Conservation (phyloP, 2,329 filamentous ascomycete species). For the Trichoderma asperellum region DNA sequence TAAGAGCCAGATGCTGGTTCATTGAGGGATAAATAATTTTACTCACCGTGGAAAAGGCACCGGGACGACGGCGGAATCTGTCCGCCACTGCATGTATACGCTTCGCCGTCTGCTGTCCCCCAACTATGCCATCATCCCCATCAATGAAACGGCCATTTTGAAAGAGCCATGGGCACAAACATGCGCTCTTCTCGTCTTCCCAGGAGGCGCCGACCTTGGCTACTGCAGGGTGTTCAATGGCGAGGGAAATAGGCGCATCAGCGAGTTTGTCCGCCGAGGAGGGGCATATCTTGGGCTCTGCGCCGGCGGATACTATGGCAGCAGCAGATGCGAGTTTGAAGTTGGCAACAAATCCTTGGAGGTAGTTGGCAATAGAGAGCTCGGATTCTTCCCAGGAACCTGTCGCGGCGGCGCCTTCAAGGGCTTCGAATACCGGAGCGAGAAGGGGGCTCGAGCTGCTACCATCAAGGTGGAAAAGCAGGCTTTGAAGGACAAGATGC, state of each 20-base stretch:
- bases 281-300: conserved; percentile 90
- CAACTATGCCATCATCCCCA: conserved; percentile 89
- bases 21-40: neutral
- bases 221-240: conserved; percentile 91
- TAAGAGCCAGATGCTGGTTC: neutral
- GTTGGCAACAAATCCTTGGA: conserved; percentile 77
- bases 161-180: conserved; percentile 90
- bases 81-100: conserved; percentile 85
- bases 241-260: conserved; percentile 80
- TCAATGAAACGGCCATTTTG: conserved; percentile 76
- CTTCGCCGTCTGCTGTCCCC: conserved; percentile 84
- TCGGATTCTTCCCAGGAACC: conserved; percentile 84
- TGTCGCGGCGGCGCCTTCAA: conserved; percentile 86
- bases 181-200: conserved; percentile 88
- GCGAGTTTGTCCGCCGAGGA: conserved; percentile 81
- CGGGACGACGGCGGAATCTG: conserved; percentile 84
- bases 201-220: conserved; percentile 89
- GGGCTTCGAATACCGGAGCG: conserved; percentile 89
- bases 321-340: conserved; percentile 84
- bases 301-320: conserved; percentile 92
- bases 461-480: conserved; percentile 66
- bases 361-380: conserved; percentile 81
- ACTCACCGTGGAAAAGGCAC: conserved; percentile 59
- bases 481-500: conserved; percentile 59
- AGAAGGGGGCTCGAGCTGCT: conserved; percentile 77